Evolutionary conservation across 306 rosid genomes (phyloP), one percentile per base, ranked within the genome.

Genomic region (Prinsepia uniflora): DNA sequence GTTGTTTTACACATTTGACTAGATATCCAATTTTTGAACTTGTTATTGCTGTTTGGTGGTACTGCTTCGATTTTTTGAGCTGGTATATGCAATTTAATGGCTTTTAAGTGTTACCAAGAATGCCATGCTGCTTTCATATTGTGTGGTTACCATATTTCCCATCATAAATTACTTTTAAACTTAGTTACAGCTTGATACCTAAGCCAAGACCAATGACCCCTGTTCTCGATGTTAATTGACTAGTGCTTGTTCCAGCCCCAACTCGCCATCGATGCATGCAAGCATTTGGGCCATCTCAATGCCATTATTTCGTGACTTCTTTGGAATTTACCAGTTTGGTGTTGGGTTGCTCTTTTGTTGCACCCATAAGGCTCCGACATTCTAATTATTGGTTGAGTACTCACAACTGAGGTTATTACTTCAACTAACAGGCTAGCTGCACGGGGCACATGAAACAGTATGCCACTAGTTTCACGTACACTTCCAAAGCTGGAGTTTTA

Each of bases 1-100:
- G 82, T 36, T 22, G 54, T 68, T 36, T 78, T 59, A 5, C 8
- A 75, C 79, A 67, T 50, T 75, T n/a, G 42, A 18, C 4, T 24
- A 44, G 18, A 30, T 59, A 3, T n/a, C 41, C 67, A 63, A 8
- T 19, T 18, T 5, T 44, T 41, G 5, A 61, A 2, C 5, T 56
- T 11, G 5, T 9, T 62, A 17, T 40, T 41, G 24, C 46, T 45
- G 36, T 6, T 52, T 53, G 3, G 7, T 8, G 39, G 17, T 47
- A 42, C 6, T 59, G 59, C 44, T 46, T 55, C 9, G 10, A 13
- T 22, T 41, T 10, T 55, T 70, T 44, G 43, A 41, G 46, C 64
- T 59, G 42, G 43, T 59, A 13, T 34, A 13, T 13, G 43, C 11
- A 59, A 59, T 30, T 18, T 50, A 8, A 15, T 66, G 47, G 43